Percentiles rank a stretch among this genome's conserved stretches.
These are phyloP conservation scores for Trichoderma erinaceum DNA, from an alignment of 495 filamentous ascomycete genomes.

Conservation along the genomic window DNA sequence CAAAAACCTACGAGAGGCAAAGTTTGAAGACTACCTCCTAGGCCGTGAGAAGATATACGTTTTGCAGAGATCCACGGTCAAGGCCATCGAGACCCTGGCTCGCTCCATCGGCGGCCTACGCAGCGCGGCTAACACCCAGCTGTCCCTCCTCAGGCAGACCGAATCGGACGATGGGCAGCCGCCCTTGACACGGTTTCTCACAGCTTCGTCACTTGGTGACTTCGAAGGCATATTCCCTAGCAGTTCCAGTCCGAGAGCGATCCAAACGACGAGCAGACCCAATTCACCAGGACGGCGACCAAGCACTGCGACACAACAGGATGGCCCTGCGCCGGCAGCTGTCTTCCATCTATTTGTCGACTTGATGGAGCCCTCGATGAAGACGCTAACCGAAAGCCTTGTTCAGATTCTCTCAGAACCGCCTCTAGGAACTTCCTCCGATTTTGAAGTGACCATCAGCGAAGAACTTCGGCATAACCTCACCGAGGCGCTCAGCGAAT, in stretches of 20 bases:
- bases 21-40: constrained; percentile 79
- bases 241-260: constrained; percentile 28
- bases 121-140: constrained; percentile 87
- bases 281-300: neutral
- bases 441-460: constrained; percentile 65
- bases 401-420: constrained; percentile 82
- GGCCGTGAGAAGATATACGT: constrained; percentile 80
- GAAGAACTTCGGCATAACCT: constrained; percentile 72
- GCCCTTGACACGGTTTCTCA: constrained; percentile 25
- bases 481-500: constrained; percentile 69
- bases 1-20: constrained; percentile 80
- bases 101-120: constrained; percentile 89
- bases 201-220: constrained; percentile 21
- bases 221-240: constrained; percentile 23
- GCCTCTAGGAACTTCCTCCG: constrained; percentile 62
- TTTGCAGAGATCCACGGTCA: constrained; percentile 70
- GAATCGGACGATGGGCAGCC: constrained; percentile 18
- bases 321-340: constrained; percentile 53
- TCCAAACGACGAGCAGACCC: constrained; percentile 47
- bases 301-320: neutral
- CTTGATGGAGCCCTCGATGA: constrained; percentile 88
- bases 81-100: constrained; percentile 77
- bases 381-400: constrained; percentile 84
- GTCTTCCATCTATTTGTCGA: constrained; percentile 85
- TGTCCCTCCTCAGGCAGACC: constrained; percentile 66